Evolutionary conservation across 345 rosid genomes (phyloP), one percentile per base, ranked within the genome.

Genomic region (Eucalyptus brandiana): DNA sequence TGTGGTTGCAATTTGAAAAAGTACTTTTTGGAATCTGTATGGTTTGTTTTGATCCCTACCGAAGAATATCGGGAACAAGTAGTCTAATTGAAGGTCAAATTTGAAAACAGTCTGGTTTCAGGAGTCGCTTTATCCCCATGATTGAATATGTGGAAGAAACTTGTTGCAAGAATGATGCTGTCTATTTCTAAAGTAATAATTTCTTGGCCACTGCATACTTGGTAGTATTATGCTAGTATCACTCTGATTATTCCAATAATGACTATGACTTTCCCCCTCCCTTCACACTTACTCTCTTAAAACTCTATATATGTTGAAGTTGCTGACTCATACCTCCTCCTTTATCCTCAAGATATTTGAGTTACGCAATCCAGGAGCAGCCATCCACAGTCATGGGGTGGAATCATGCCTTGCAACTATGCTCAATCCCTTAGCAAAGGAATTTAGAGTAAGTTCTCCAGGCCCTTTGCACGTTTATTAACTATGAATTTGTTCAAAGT

Each of bases 381-480:
- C 96, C 91, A 96, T 97, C 93, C 99, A 98, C 91, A 96, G 99
- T 91, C 99, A 97, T 91, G 99, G 99, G 89, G 94, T 98, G 87
- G 99, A 98, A 91, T 98, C 98, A 87, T 98, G 99, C 90, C 95
- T 98, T 65, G 99, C 93, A 86, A 98, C 99, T 16, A 98, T 98
- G 98, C 90, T 98, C 86, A 94, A 97, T 88, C 99, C 99, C 40
- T 92, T 88, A 67, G 94, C 97, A 87, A 98, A 94, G 92, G 99
- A 96, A 91, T 97, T 98, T 62, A 94, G 94, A 88, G 99, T 97
- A 95, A 94, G 95, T 87, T 89, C 45, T 87, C 91, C 45, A n/a
- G 40, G 53, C 10, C 65, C 60, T 51, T 87, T 87, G 65, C 45
- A 86, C 5, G 23, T 54, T n/a, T 87, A 87, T 76, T 76, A 76